These are phyloP conservation scores for Podospora comata DNA, from an alignment of 495 filamentous ascomycete species.

Conservation along the genomic window DNA sequence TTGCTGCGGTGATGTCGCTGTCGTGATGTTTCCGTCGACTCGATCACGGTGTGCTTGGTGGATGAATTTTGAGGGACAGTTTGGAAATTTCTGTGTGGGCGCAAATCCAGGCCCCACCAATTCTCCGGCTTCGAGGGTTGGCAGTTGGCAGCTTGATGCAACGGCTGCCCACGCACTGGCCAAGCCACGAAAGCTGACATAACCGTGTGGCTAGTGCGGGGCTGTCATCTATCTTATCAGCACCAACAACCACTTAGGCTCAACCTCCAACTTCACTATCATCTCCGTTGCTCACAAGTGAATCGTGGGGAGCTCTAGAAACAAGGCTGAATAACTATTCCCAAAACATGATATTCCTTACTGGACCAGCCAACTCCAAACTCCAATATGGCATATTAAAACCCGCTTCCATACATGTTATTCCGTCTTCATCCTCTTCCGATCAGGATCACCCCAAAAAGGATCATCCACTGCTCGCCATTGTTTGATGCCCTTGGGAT, in stretches of 20 bases:
- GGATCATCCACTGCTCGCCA: constrained; percentile 51
- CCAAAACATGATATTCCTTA: neutral
- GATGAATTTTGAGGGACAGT: constrained; percentile 43
- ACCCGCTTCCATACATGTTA: neutral
- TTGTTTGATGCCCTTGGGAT: constrained; percentile 47
- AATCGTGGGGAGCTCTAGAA: neutral
- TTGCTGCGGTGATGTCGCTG: constrained; percentile 59
- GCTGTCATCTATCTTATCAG: neutral
- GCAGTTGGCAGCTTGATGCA: constrained; percentile 1
- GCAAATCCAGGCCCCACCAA: constrained; percentile 33
- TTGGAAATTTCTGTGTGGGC: constrained; percentile 43
- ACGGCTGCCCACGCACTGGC: constrained; percentile 6
- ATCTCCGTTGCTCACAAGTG: neutral
- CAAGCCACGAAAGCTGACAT: constrained; percentile 3
- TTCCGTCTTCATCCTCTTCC: constrained; percentile 13
- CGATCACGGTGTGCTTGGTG: constrained; percentile 46
- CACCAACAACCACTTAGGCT: neutral
- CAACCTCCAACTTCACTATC: neutral
- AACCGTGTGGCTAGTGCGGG: constrained; percentile 8
- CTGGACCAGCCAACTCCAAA: neutral
- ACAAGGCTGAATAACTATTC: neutral
- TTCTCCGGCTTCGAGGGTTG: constrained; percentile 16
- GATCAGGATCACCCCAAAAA: constrained; percentile 38
- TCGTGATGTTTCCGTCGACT: constrained; percentile 45
- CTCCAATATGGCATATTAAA: neutral